Base-by-base conservation (phyloP, 441 rosid genomes). In the Syzygium syzygioides region DNA sequence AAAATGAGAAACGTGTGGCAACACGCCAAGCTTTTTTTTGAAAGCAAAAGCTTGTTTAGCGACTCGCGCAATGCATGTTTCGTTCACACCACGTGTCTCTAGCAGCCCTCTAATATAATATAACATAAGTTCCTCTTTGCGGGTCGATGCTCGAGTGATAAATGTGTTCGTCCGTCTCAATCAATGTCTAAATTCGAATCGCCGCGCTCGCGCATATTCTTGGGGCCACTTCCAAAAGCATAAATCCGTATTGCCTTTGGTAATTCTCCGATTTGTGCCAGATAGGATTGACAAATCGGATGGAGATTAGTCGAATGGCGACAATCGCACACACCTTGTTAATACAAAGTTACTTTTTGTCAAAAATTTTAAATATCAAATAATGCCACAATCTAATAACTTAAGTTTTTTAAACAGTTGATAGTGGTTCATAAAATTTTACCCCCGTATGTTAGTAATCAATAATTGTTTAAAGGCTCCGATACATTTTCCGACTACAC, bases 301-400 rank as follows among this genome's bases (percentile, higher is more conserved):
- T 68, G 48, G 26, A 68, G 80, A 19, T 68, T 0, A 0, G 80
- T 19, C 14, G 4, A 28, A 11, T 19, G 18, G 0, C 9, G 19
- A 66, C 23, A 55, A 55, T 19, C 4, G 4, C 57, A 30, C 3
- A 0, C 19, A 1, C 1, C 76, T 19, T 0, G 1, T 66, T n/a
- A 66, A 32, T 9, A 32, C 25, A 18, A 66, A 9, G 20, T 66
- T 4, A 18, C 79, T 66, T 14, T 32, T 64, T 0, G 3, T 57
- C 14, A 10, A 4, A 5, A 19, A 4, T 9, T 3, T 68, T 34
- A 19, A 34, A 34, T 68, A 19, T 68, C 15, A 19, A 68, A 68
- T 10, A 6, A 34, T 68, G 0, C 0, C 10, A 1, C 19, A 18
- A 18, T 68, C 13, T 9, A 32, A 66, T 19, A 18, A 2, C 4